Evolutionary conservation across 2,329 filamentous ascomycete genomes (phyloP).

Genomic region (Aspergillus vadensis): DNA sequence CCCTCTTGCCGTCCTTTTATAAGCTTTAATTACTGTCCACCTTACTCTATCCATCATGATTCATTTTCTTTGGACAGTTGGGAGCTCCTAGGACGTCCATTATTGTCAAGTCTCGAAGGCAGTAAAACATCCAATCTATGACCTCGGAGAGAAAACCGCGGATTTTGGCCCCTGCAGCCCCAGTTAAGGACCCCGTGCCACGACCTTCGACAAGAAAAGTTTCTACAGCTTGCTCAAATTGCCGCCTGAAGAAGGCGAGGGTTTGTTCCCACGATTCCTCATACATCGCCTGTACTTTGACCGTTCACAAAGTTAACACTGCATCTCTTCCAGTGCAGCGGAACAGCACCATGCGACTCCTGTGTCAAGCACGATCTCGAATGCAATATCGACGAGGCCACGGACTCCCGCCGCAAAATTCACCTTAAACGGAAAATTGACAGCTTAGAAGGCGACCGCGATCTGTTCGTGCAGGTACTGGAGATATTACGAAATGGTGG

Average conservation of each 20-base stretch:
- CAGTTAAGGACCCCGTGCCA: background rate
- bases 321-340: constrained; percentile 32
- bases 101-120: too few relatives aligned
- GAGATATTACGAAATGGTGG: constrained; percentile 23
- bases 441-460: constrained; percentile 26
- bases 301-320: background rate
- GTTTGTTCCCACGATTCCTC: background rate
- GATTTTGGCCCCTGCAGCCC: background rate
- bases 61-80: background rate
- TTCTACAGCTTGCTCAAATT: background rate
- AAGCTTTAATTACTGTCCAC: background rate
- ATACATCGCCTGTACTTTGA: too few relatives aligned
- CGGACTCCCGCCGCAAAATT: constrained; percentile 27
- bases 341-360: constrained; percentile 25
- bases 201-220: background rate
- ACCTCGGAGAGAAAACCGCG: background rate
- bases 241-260: background rate
- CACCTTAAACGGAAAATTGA: constrained; percentile 28
- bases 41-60: background rate
- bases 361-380: constrained; percentile 23
- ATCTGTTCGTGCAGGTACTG: constrained; percentile 24
- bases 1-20: background rate
- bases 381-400: constrained; percentile 27
- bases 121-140: background rate
- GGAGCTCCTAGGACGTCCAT: background rate